A percentile compares a stretch with the other conserved stretches of the same genome.
phyloP scores from a whole-genome alignment of 2,329 filamentous ascomycete genomes.

The Teratosphaeria zuluensis region DNA sequence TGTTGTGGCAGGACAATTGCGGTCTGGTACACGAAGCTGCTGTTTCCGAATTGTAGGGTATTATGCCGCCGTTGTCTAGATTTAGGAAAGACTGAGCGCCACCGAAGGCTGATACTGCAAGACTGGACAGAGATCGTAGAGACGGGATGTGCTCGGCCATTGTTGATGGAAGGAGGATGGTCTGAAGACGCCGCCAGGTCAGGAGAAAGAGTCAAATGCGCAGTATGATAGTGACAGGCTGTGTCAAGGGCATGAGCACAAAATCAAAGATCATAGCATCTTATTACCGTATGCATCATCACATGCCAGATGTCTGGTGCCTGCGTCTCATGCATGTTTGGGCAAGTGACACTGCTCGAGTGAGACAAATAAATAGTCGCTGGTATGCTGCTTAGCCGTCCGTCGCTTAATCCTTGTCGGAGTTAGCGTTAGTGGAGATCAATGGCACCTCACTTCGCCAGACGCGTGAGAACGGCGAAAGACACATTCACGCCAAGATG shows the following conservation, averaged over 20 bases:
- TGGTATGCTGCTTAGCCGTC: not conserved
- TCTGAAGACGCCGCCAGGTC: not conserved
- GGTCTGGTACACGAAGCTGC: slow-evolving; percentile 28
- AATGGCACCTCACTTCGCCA: not conserved
- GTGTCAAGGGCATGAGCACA: not conserved
- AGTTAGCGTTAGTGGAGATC: not conserved
- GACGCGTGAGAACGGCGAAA: not conserved
- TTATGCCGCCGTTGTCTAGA: slow-evolving; percentile 8
- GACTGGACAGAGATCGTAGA: slow-evolving; percentile 14
- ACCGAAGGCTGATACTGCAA: slow-evolving; percentile 20
- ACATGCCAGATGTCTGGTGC: not conserved
- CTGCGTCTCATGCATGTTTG: no score
- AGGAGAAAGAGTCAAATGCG: not conserved
- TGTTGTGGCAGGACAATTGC: slow-evolving; percentile 55
- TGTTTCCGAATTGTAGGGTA: slow-evolving; percentile 4
- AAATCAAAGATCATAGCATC: not conserved
- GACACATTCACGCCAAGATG: slow-evolving; percentile 1
- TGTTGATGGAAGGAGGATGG: not conserved
- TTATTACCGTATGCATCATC: not conserved
- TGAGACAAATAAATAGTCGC: not conserved
- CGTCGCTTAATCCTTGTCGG: not conserved
- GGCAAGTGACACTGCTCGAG: not conserved
- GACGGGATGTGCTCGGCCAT: slow-evolving; percentile 19
- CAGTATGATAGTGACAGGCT: not conserved
- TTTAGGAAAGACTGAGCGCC: slow-evolving; percentile 19